These are phyloP conservation scores for Brasilioporus rufonigricans DNA, from an alignment of 768 basidiomycete species.

Conservation along the genomic window DNA sequence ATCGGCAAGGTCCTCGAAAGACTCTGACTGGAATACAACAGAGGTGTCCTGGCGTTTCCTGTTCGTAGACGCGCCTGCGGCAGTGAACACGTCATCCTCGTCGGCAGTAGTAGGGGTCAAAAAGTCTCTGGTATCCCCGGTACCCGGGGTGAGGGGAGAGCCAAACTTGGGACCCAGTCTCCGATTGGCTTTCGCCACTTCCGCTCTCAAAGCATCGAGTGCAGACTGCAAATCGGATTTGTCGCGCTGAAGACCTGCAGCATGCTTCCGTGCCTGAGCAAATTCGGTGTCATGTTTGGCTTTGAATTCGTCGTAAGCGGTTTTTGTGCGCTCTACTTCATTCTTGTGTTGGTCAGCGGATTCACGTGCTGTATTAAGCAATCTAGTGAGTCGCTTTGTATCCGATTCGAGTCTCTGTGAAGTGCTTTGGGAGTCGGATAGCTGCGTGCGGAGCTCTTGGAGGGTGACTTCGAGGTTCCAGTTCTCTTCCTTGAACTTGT, in stretches of 20 bases:
- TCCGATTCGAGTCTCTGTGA: slow-evolving; percentile 76
- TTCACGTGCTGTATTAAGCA: slow-evolving; percentile 72
- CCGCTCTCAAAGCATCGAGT: slow-evolving; percentile 73
- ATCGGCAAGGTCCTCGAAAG: slow-evolving; percentile 43
- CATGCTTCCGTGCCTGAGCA: slow-evolving; percentile 84
- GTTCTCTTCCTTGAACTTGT: slow-evolving; percentile 97
- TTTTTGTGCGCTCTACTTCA: slow-evolving; percentile 71
- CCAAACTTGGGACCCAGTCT: slow-evolving; percentile 60
- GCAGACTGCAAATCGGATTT: slow-evolving; percentile 86
- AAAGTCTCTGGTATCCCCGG: slow-evolving; percentile 43
- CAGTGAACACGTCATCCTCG: slow-evolving; percentile 68
- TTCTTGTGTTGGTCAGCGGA: slow-evolving; percentile 82
- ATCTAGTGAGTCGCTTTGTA: slow-evolving; percentile 74
- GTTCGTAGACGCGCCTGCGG: slow-evolving; percentile 60
- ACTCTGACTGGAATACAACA: slow-evolving; percentile 43
- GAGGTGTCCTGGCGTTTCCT: slow-evolving; percentile 57
- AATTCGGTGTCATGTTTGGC: slow-evolving; percentile 94
- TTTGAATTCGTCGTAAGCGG: slow-evolving; percentile 68
- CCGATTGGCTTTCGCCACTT: slow-evolving; percentile 62
- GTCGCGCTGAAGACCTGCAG: slow-evolving; percentile 86
- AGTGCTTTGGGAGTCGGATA: slow-evolving; percentile 62
- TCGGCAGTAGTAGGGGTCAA: slow-evolving; percentile 54
- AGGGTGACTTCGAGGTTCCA: slow-evolving; percentile 96
- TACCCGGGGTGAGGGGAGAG: slow-evolving; percentile 70
- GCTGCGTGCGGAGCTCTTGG: slow-evolving; percentile 78